Percentiles rank a stretch among this genome's conserved stretches.
phyloP scores from a whole-genome alignment of 345 rosid genomes.

The Eucalyptus curtisii region DNA sequence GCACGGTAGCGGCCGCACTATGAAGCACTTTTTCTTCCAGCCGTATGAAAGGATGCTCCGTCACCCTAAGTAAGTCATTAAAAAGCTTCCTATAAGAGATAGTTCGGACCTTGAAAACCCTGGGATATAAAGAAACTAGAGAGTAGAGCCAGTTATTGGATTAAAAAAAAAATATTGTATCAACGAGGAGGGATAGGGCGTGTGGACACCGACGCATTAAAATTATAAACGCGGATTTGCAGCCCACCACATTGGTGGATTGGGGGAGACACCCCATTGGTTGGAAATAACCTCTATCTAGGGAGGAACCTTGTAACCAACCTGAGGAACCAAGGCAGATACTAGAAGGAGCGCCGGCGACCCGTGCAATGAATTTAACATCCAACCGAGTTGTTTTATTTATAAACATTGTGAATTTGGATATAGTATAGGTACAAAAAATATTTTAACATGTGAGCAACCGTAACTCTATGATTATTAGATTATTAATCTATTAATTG shows the following conservation, averaged over 20 bases:
- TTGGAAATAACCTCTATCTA: not conserved
- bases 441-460: not conserved
- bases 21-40: not conserved
- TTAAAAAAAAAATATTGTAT: too few relatives aligned
- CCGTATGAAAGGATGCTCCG: not conserved
- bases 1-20: not conserved
- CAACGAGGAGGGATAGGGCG: accelerated
- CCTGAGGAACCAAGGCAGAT: not conserved
- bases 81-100: not conserved
- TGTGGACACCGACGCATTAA: accelerated
- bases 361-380: not conserved
- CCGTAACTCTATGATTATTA: too few relatives aligned
- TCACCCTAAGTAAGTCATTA: not conserved
- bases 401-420: not conserved
- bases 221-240: too few relatives aligned
- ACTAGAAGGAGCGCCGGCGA: accelerated
- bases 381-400: too few relatives aligned
- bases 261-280: accelerated
- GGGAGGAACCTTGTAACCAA: not conserved
- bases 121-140: not conserved
- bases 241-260: not conserved
- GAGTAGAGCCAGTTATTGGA: not conserved
- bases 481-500: too few relatives aligned
- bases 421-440: not conserved
- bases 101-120: not conserved